phyloP scores from a whole-genome alignment of 768 basidiomycete species.

The Lactarius hengduanensis region DNA sequence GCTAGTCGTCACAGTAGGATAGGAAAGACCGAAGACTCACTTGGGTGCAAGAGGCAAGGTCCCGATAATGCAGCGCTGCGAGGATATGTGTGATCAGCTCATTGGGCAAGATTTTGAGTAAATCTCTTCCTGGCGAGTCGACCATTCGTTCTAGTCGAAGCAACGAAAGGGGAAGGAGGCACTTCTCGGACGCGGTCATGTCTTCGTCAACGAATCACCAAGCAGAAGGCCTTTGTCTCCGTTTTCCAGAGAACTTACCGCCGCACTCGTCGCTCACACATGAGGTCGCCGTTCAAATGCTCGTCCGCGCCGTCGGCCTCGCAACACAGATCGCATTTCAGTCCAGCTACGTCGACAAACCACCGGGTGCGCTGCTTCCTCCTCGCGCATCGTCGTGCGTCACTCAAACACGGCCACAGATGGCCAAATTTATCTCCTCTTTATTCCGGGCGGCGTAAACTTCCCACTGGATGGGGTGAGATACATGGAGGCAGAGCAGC shows the following conservation, averaged over 20 bases:
- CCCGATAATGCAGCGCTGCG: conserved; percentile 5
- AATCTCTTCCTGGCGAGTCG: background rate
- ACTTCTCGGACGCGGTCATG: background rate
- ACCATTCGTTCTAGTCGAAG: background rate
- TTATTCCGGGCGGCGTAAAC: conserved; percentile 53
- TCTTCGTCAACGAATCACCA: conserved; percentile 33
- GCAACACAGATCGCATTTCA: conserved; percentile 60
- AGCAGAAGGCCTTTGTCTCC: conserved; percentile 63
- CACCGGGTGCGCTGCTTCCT: conserved; percentile 46
- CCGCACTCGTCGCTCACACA: conserved; percentile 53
- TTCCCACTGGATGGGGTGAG: conserved; percentile 79
- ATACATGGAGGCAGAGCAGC: conserved; percentile 70
- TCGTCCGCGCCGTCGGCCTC: conserved; percentile 56
- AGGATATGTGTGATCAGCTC: conserved; percentile 13
- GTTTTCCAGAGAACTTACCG: conserved; percentile 65
- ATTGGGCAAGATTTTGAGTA: background rate
- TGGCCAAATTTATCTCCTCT: conserved; percentile 65
- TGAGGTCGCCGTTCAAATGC: conserved; percentile 59
- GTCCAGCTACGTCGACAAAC: conserved; percentile 79
- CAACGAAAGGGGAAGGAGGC: background rate
- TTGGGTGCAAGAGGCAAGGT: conserved; percentile 10
- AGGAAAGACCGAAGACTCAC: background rate
- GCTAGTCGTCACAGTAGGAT: background rate
- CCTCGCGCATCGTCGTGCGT: background rate
- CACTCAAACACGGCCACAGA: conserved; percentile 41